Evolutionary conservation across 1,284 basidiomycete species (phyloP).

Genomic region (Cystobasidiaceae sp.): DNA sequence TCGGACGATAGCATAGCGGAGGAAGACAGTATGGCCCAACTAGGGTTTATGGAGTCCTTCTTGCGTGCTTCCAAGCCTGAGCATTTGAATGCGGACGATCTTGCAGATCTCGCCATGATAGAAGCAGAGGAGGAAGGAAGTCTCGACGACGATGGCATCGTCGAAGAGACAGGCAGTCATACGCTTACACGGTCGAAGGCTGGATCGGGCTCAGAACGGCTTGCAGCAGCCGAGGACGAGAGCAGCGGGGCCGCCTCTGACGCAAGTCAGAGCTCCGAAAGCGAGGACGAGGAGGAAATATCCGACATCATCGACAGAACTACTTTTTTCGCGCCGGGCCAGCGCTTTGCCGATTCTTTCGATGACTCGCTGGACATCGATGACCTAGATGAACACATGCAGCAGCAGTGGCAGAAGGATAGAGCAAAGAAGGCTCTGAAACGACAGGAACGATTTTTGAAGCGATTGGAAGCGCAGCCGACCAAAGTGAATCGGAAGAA

Average conservation of each 20-base stretch:
- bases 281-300: background rate
- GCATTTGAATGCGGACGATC: conserved; percentile 11
- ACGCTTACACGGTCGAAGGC: background rate
- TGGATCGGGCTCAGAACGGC: background rate
- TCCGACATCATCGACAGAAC: background rate
- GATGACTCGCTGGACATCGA: conserved; percentile 19
- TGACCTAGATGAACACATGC: conserved; percentile 51
- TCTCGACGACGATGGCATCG: background rate
- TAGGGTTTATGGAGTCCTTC: background rate
- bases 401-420: conserved; percentile 71
- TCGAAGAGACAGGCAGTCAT: background rate
- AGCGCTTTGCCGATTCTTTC: background rate
- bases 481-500: conserved; percentile 65
- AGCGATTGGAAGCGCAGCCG: conserved; percentile 48
- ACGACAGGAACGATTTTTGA: conserved; percentile 59
- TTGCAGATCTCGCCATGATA: background rate
- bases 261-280: background rate
- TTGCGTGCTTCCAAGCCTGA: background rate
- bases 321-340: background rate
- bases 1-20: too few species aligned
- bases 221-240: background rate
- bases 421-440: conserved; percentile 71
- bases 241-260: too few species aligned
- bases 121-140: background rate
- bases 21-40: too few species aligned